These are phyloP conservation scores for Talaromyces sp. DNA, from an alignment of 2,329 filamentous ascomycete genomes.

Conservation along the genomic window DNA sequence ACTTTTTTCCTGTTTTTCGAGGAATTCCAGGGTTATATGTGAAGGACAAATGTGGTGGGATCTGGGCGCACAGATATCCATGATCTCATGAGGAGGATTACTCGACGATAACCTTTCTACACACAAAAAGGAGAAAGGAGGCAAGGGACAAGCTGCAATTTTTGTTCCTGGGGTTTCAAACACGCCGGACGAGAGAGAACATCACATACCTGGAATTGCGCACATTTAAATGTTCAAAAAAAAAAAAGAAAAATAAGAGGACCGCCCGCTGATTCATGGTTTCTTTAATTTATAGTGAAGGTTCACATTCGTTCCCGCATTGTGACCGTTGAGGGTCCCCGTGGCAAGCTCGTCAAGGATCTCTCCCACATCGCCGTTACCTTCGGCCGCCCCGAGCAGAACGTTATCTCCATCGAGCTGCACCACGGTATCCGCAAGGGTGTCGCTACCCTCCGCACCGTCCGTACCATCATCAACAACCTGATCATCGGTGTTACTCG, in stretches of 20 bases:
- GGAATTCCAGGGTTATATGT: background rate
- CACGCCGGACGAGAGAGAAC: background rate
- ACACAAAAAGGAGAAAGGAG: background rate
- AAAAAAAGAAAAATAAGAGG: background rate
- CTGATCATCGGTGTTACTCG: conserved; percentile 97
- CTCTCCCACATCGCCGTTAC: conserved; percentile 94
- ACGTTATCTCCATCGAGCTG: conserved; percentile 92
- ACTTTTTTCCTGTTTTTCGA: conserved; percentile 33
- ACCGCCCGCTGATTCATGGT: conserved; percentile 30
- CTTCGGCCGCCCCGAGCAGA: conserved; percentile 85
- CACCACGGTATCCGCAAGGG: conserved; percentile 99
- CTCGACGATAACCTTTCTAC: conserved; percentile 2
- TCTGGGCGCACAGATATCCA: background rate
- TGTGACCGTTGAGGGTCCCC: conserved; percentile 95
- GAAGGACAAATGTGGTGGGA: background rate
- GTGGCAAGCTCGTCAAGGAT: conserved; percentile 97
- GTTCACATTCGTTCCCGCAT: conserved; percentile 94
- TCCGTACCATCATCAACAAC: conserved; percentile 98
- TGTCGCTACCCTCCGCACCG: conserved; percentile 95
- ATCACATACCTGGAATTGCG: background rate
- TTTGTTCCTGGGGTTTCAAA: background rate
- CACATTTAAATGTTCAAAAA: conserved; percentile 2
- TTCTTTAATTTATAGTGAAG: conserved; percentile 70
- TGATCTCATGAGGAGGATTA: background rate
- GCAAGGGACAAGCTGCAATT: background rate